phyloP scores from a whole-genome alignment of 345 rosid species.

The Eucalyptus decipiens region DNA sequence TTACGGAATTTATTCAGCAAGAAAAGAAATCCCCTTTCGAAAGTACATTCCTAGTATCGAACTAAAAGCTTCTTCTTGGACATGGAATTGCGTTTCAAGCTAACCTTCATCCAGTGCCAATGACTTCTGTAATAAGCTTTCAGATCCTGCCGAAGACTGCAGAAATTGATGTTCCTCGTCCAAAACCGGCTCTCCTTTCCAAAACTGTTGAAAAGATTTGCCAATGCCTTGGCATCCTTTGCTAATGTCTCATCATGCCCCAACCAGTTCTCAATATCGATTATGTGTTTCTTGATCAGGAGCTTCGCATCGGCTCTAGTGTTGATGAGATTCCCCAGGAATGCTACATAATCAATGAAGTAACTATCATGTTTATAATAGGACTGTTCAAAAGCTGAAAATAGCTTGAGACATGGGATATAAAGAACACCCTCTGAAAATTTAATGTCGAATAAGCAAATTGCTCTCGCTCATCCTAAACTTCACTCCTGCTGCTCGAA shows the following conservation, averaged over 20 bases:
- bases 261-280: neutral
- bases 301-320: neutral
- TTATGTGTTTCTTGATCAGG: neutral
- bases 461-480: neutral
- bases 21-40: neutral
- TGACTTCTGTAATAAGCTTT: neutral
- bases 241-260: neutral
- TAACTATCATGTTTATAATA: neutral
- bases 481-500: neutral
- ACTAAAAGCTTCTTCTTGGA: neutral
- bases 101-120: neutral
- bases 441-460: neutral
- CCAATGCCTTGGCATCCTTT: neutral
- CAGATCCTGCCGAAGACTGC: neutral
- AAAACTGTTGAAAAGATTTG: neutral
- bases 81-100: neutral
- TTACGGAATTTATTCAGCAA: neutral
- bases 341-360: neutral
- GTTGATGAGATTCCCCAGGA: neutral
- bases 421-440: neutral
- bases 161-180: neutral
- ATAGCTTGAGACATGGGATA: neutral
- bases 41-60: neutral
- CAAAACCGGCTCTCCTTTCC: neutral
- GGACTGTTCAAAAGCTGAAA: neutral